phyloP scores from a whole-genome alignment of 2,329 filamentous ascomycete genomes.

The Cordyceps tenuipes region DNA sequence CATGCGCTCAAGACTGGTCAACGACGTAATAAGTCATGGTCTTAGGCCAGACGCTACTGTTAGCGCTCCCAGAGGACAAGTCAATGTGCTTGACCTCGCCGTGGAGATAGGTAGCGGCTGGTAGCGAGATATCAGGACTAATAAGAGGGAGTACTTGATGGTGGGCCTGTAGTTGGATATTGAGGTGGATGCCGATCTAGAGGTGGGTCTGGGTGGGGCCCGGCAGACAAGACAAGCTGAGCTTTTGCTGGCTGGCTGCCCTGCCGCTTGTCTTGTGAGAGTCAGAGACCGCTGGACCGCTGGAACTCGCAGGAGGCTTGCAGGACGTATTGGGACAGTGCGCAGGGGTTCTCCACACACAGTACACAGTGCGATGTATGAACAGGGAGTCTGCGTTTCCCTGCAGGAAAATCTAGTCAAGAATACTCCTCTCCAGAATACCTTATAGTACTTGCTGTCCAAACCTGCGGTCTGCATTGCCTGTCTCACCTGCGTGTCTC shows the following conservation, averaged over 20 bases:
- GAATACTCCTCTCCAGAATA: not conserved
- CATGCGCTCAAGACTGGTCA: not conserved
- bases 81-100: not conserved
- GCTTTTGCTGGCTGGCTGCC: not conserved
- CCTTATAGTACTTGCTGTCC: not conserved
- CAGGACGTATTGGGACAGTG: not conserved
- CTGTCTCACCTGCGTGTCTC: not conserved
- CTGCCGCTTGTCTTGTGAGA: not conserved
- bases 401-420: not conserved
- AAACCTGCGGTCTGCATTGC: not conserved
- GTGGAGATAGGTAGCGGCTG: not conserved
- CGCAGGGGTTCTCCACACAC: not conserved
- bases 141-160: not conserved
- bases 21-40: slow-evolving; percentile 13
- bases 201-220: slow-evolving; percentile 1
- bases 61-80: not conserved
- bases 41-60: slow-evolving; percentile 3
- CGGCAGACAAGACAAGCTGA: slow-evolving; percentile 3
- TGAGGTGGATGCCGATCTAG: slow-evolving; percentile 8
- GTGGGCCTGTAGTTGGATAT: not conserved
- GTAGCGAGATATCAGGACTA: not conserved
- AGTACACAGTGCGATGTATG: not conserved
- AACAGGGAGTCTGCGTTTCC: not conserved
- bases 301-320: slow-evolving; percentile 9
- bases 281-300: not conserved